phyloP scores from a whole-genome alignment of 1,139 yeast genomes.

The Tardiomyces depauwii region DNA sequence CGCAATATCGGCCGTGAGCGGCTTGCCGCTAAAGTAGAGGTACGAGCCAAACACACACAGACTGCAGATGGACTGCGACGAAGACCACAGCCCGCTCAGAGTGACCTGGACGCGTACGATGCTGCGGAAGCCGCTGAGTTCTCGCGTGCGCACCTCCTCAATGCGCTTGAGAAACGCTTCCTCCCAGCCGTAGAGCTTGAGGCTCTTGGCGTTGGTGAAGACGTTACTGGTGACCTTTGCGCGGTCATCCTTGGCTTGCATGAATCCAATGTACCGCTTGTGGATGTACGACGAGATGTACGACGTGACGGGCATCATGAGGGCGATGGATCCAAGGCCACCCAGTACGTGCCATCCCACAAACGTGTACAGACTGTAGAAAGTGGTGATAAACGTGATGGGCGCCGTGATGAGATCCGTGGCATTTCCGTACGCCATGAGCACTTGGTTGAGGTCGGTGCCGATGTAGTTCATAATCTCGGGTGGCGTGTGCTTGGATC shows the following conservation, averaged over 20 bases:
- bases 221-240: constrained; percentile 57
- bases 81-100: constrained; percentile 54
- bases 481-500: constrained; percentile 52
- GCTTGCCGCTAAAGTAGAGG: constrained; percentile 42
- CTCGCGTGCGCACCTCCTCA: constrained; percentile 31
- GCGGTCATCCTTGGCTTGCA: constrained; percentile 49
- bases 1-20: constrained; percentile 60
- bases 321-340: constrained; percentile 39
- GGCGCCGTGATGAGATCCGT: constrained; percentile 57
- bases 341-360: constrained; percentile 64
- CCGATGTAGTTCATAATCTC: constrained; percentile 84
- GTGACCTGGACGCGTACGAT: constrained; percentile 77
- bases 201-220: constrained; percentile 52
- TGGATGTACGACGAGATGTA: constrained; percentile 38
- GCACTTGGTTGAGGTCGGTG: constrained; percentile 74
- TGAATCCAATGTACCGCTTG: constrained; percentile 43
- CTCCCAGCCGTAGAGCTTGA: constrained; percentile 72
- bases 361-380: constrained; percentile 53
- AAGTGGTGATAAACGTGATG: constrained; percentile 46
- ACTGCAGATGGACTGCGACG: constrained; percentile 49
- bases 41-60: constrained; percentile 51
- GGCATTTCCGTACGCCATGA: constrained; percentile 51
- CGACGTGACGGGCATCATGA: constrained; percentile 31
- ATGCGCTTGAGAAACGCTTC: constrained; percentile 42
- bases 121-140: constrained; percentile 18